A percentile compares a stretch with the other conserved stretches of the same genome.
These are phyloP conservation scores for Grosmannia clavigera DNA, from an alignment of 2,329 filamentous ascomycete species.

Conservation along the genomic window DNA sequence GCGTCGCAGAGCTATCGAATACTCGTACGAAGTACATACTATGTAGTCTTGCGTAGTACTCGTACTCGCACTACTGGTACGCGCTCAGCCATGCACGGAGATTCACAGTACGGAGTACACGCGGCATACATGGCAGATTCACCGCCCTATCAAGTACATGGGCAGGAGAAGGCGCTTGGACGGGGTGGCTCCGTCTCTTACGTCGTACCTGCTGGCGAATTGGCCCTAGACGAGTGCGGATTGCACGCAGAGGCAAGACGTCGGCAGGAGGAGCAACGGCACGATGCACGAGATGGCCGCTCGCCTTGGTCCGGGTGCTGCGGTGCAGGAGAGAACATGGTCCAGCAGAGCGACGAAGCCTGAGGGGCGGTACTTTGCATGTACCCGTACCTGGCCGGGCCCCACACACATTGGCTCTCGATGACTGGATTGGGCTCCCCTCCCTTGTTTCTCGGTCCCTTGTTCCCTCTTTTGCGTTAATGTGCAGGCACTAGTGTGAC, in stretches of 20 bases:
- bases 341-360: not conserved
- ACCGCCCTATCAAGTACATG: not conserved
- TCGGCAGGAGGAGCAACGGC: not conserved
- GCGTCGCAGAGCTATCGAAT: constrained; percentile 1
- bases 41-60: not conserved
- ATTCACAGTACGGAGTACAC: not conserved
- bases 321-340: not conserved
- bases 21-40: not conserved
- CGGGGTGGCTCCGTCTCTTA: not conserved
- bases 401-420: constrained; percentile 3
- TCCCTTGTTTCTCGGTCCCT: not conserved
- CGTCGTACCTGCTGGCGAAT: not conserved
- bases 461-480: constrained; percentile 6
- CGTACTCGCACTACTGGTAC: not conserved
- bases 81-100: not conserved
- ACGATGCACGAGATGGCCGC: not conserved
- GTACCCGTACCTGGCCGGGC: constrained; percentile 1
- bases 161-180: not conserved
- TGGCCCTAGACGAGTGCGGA: not conserved
- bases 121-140: not conserved
- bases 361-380: not conserved
- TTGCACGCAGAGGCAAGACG: not conserved
- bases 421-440: constrained; percentile 4
- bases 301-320: not conserved
- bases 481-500: constrained; percentile 5